Conservation (phyloP, 2,329 filamentous ascomycete genomes). For the Teratosphaeria gauchensis region DNA sequence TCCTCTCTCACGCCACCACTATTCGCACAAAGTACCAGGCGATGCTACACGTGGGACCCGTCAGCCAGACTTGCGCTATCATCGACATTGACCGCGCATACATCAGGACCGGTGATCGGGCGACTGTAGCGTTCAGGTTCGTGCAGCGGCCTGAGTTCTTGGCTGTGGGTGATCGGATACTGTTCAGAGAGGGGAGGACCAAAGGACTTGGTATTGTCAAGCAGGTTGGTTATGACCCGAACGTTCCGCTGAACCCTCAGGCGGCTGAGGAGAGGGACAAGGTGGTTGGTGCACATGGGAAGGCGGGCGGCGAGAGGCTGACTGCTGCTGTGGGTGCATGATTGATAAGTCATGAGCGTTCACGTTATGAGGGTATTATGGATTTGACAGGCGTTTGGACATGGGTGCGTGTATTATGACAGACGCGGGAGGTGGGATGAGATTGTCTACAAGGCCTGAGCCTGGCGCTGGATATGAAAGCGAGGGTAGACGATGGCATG, state of each 20-base stretch:
- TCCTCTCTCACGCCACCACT: slow-evolving; percentile 89
- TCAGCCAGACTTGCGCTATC: slow-evolving; percentile 92
- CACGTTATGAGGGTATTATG: not conserved
- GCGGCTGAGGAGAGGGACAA: slow-evolving; percentile 17
- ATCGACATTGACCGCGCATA: slow-evolving; percentile 96
- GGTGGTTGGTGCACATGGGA: not conserved
- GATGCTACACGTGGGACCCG: slow-evolving; percentile 92
- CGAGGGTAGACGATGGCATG: not conserved
- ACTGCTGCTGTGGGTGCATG: not conserved
- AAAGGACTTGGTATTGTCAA: slow-evolving; percentile 96
- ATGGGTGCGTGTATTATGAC: not conserved
- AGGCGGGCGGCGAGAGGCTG: slow-evolving; percentile 1
- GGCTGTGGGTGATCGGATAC: slow-evolving; percentile 72
- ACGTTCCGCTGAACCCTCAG: slow-evolving; percentile 35
- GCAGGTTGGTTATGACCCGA: slow-evolving; percentile 72
- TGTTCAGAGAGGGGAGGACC: slow-evolving; percentile 90
- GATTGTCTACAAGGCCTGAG: not conserved
- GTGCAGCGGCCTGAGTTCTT: slow-evolving; percentile 91
- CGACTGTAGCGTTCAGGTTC: slow-evolving; percentile 87
- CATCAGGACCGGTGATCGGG: slow-evolving; percentile 90
- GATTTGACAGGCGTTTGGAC: not conserved
- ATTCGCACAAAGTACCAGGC: slow-evolving; percentile 97
- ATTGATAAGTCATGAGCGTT: not conserved
- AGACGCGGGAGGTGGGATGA: not conserved
- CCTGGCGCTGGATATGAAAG: not conserved